Evolutionary conservation across 2,329 filamentous ascomycete genomes (phyloP), one percentile per base, ranked within the genome.

Genomic region (Neopestalotiopsis sp.): DNA sequence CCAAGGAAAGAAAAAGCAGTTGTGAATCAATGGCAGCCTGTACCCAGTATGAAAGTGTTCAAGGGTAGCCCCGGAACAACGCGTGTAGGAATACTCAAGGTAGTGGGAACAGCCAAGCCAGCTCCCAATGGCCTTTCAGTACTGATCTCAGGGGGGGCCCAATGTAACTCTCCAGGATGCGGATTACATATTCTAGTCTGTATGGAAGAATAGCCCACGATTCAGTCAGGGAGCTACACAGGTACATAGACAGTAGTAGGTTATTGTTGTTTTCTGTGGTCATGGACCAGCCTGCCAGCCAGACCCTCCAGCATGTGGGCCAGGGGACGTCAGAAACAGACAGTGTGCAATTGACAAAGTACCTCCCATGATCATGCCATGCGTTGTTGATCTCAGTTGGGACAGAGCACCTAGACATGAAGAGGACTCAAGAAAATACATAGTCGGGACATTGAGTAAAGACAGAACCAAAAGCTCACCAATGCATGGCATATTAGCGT

Each of bases 151-250:
- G 12, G 20, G 32, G 63, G 42, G 42, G 32, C 45, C 28, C 63
- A 24, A 65, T 56, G 63, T 65, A 65, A 57, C 42, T 65, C 30
- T 45, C 63, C 45, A 57, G 49, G 42, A 34, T 57, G 17, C 30
- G 38, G 38, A 64, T 49, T 30, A 49, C 40, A 52, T 52, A 52
- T 52, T 52, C 17, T 52, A 52, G 45, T 52, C 17, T 52, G 14
- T 52, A 52, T 52, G n/a, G 42, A 34, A 28, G 10, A 38, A 58
- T 65, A 45, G 59, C 28, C 59, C 40, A 30, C 59, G 59, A 61
- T 61, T 61, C 59, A 65, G 34, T 65, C 63, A 65, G 28, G 63
- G 63, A 65, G 63, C 63, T 30, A 30, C 40, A 24, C 24, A 24
- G 24, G 24, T 24, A 24, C 24, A 24, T 24, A 24, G 24, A 24